Base-by-base conservation (phyloP, 129 eudicot genomes). In the Pittosporum tobira region DNA sequence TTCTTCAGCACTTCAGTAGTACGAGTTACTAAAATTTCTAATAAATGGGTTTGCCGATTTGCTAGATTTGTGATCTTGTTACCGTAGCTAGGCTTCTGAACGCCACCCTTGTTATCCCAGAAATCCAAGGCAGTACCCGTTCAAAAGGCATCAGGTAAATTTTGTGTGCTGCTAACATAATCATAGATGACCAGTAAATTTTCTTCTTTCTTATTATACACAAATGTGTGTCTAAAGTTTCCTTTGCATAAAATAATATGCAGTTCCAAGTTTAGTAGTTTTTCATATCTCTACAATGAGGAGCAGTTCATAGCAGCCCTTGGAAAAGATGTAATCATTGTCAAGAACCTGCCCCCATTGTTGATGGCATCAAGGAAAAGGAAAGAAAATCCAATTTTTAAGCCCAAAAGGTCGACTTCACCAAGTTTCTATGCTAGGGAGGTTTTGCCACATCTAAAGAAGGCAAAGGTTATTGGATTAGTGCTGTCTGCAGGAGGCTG, bases 31-130 rank as follows among this genome's bases (percentile, higher is more conserved):
- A 53, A 68, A 70, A 59, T 59, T 77, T 64, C 63, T 83, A 45
- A 45, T 46, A 27, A 50, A 77, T 3, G 54, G 62, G 73, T 73
- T 78, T 68, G 72, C 59, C 44, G 40, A 57, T 77, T 72, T 81
- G 54, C 64, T 78, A 91, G 98, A 86, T 91, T 70, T 78, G 87
- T 73, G 98, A 91, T 78, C 90, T 91, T 73, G 96, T 91, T 50
- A 62, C 88, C 67, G 74, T 91, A 61, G 57, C 98, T 73, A 86
- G 98, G 82, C 98, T 91, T 71, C 75, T 91, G 48, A 91, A 91
- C 74, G 96, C 98, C 62, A 91, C 98, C 23, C 89, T 91, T 71
- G 94, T 91, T 57, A 78, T 91, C 38, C 98, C 98, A 10, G 98
- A 91, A 80, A 78, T 91, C 79, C 98, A 91, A 78, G 84, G 83